phyloP scores from a whole-genome alignment of 345 rosid genomes.

The Lepidium sativum region DNA sequence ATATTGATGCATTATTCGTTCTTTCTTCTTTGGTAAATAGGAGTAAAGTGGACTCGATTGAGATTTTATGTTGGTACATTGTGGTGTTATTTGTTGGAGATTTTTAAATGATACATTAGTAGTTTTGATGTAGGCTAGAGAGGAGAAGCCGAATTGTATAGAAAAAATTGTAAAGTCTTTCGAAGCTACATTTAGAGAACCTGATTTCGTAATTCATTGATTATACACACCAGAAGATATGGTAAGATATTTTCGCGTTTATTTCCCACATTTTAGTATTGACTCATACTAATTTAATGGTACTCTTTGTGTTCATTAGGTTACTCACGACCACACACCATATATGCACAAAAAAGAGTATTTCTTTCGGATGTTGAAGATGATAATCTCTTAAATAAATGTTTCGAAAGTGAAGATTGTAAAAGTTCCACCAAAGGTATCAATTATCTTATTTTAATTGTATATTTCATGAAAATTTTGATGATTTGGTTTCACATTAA shows the following conservation, averaged over 20 bases:
- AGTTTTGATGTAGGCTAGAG: neutral
- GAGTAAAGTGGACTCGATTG: too few relatives aligned
- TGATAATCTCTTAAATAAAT: too few relatives aligned
- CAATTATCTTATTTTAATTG: too few relatives aligned
- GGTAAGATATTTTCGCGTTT: neutral
- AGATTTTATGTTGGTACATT: too few relatives aligned
- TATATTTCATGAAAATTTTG: too few relatives aligned
- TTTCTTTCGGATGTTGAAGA: constrained; percentile 27
- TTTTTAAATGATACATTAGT: too few relatives aligned
- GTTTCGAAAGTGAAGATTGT: too few relatives aligned
- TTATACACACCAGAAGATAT: constrained; percentile 28
- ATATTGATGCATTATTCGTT: too few relatives aligned
- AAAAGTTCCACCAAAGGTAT: too few relatives aligned
- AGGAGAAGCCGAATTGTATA: neutral
- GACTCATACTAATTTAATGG: neutral
- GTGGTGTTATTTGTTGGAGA: too few relatives aligned
- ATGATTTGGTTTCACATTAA: too few relatives aligned
- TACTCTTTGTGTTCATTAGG: neutral
- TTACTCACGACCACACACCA: neutral
- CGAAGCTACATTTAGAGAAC: constrained; percentile 9
- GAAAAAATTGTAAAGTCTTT: constrained; percentile 29
- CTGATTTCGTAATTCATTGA: constrained; percentile 23
- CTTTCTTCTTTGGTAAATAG: too few relatives aligned
- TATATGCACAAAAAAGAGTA: constrained; percentile 5
- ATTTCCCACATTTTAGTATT: neutral